These are phyloP conservation scores for Urochloa ruziziensis DNA, from an alignment of 176 grass and related monocot genomes.

Conservation along the genomic window DNA sequence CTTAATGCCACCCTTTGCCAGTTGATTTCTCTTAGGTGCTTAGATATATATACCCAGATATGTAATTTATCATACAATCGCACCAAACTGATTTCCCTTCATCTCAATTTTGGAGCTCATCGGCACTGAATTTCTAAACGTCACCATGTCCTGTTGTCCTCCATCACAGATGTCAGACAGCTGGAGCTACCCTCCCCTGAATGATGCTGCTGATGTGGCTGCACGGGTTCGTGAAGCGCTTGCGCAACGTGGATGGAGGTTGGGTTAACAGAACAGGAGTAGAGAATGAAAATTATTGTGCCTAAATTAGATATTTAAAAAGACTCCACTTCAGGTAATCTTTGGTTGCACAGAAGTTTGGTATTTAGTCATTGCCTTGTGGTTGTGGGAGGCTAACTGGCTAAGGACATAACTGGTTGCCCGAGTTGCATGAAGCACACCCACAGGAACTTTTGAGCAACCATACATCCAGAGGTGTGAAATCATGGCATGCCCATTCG, in stretches of 20 bases:
- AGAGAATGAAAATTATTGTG: neutral
- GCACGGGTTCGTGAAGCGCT: conserved; percentile 55
- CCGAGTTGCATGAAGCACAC: neutral
- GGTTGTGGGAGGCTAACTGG: too few relatives aligned
- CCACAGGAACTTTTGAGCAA: neutral
- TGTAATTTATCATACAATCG: neutral
- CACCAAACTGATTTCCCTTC: neutral
- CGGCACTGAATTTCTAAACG: neutral
- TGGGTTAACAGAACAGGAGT: conserved; percentile 35
- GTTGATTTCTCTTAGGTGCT: neutral
- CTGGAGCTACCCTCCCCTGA: conserved; percentile 88
- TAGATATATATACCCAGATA: neutral
- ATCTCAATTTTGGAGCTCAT: neutral
- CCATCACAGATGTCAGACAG: conserved; percentile 69
- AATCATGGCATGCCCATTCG: neutral
- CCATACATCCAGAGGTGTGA: too few relatives aligned
- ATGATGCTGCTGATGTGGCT: conserved; percentile 64
- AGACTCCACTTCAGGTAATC: neutral
- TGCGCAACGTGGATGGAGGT: conserved; percentile 59
- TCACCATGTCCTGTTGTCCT: neutral
- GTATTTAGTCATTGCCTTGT: neutral
- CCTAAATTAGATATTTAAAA: neutral
- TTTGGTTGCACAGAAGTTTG: neutral
- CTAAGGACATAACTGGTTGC: neutral
- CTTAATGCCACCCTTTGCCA: neutral